Base-by-base conservation (phyloP, 2,329 filamentous ascomycete genomes). In the Claviceps sp. region DNA sequence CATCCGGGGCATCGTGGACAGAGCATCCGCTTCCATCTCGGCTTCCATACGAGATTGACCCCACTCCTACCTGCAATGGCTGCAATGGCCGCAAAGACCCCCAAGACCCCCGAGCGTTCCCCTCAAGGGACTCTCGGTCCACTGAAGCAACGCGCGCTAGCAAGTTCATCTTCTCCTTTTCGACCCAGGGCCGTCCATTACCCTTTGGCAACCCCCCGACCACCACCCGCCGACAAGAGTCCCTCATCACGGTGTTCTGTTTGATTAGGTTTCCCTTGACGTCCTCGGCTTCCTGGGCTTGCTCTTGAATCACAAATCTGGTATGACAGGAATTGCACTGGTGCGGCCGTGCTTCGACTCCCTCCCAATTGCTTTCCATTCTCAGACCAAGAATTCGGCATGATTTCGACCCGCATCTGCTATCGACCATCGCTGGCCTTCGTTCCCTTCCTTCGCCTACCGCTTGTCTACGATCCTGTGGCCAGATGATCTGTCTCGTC, bases 91-190 rank as follows among this genome's bases (percentile, higher is more conserved):
- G 24, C 43, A 30, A 30, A 34, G 45, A n/a, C 45, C 45, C 45
- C n/a, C 45, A 47, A 47, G 7, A 8, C 44, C 44, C 44, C 43
- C 30, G 30, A 34, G 30, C 30, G 30, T 34, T 34, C 30, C 30
- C 30, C 30, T 34, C 30, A 34, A 34, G 30, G 9, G 30, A 34
- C 30, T 34, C n/a, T 46, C 43, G 43, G 26, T 47, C 45, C 45
- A 47, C 30, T n/a, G 14, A 13, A 30, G 20, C 30, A 7, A 42
- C 24, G 30, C 20, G 47, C 40, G 47, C 47, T 30, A 48, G 20
- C 47, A 38, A 44, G 20, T 50, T 41, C n/a, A 50, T 44, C 26
- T 50, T 47, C 50, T 44, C 44, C 48, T 54, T 47, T 47, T 50
- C 52, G 40, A 49, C 48, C n/a, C 38, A 13, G 40, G 44, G 30